Evolutionary conservation across 2,329 filamentous ascomycete species (phyloP).

Genomic region (Penicillium sp.): DNA sequence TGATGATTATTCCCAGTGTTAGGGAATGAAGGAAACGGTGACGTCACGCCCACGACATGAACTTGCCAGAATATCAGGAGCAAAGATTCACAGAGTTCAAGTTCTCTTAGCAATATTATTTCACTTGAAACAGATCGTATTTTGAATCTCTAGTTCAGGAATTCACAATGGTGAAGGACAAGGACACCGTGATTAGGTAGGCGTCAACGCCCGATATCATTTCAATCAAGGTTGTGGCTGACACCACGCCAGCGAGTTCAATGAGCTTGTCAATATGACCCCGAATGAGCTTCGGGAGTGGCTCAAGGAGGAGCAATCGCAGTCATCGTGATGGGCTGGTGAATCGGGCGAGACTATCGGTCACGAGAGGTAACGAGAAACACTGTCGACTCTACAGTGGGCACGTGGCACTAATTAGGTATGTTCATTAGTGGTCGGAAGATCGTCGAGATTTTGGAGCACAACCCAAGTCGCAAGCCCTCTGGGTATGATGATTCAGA

Average conservation of each 20-base stretch:
- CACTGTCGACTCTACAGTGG: too few relatives aligned
- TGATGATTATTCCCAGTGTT: background rate
- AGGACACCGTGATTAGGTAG: slow-evolving; percentile 51
- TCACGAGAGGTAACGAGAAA: slow-evolving; percentile 54
- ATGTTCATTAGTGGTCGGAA: slow-evolving; percentile 55
- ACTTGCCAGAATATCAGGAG: background rate
- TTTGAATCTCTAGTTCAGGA: background rate
- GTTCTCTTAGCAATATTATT: background rate
- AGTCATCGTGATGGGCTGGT: slow-evolving; percentile 62
- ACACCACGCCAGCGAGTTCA: slow-evolving; percentile 58
- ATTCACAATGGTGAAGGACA: slow-evolving; percentile 53
- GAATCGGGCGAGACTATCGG: slow-evolving; percentile 64
- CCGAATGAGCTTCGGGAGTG: slow-evolving; percentile 62
- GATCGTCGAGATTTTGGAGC: slow-evolving; percentile 64
- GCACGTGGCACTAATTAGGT: too few relatives aligned
- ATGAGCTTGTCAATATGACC: slow-evolving; percentile 67
- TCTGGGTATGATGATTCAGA: slow-evolving; percentile 60
- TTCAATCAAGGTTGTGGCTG: slow-evolving; percentile 23
- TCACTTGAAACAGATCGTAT: background rate
- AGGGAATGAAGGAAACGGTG: background rate
- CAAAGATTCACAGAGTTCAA: background rate
- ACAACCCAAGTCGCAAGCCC: slow-evolving; percentile 61
- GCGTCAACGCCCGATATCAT: slow-evolving; percentile 35
- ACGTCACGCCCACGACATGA: background rate
- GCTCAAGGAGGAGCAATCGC: slow-evolving; percentile 62